phyloP scores from a whole-genome alignment of 768 basidiomycete genomes.

The Tylopilus sp. region DNA sequence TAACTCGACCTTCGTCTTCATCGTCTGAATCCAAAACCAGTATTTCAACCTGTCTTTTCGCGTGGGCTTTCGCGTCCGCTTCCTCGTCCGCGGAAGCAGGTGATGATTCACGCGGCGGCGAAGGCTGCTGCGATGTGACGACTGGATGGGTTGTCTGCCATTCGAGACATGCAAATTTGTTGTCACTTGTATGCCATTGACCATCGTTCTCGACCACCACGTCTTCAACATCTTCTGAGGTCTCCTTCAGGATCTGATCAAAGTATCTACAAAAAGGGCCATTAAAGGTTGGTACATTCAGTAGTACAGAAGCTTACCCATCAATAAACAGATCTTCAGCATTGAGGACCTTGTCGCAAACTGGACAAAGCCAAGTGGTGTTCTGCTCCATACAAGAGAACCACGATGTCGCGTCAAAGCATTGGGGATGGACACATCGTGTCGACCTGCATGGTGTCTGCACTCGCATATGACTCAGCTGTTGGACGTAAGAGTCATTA shows the following conservation, averaged over 20 bases:
- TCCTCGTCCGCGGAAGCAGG: slow-evolving; percentile 29
- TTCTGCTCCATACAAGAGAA: slow-evolving; percentile 94
- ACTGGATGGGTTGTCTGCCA: slow-evolving; percentile 64
- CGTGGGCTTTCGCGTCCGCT: slow-evolving; percentile 37
- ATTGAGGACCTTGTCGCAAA: slow-evolving; percentile 79
- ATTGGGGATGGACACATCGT: slow-evolving; percentile 87
- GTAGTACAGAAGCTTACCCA: slow-evolving; percentile 52
- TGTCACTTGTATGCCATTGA: slow-evolving; percentile 92
- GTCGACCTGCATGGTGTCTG: slow-evolving; percentile 80
- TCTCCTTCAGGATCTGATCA: slow-evolving; percentile 74
- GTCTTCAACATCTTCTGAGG: slow-evolving; percentile 80
- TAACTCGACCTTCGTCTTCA: slow-evolving; percentile 73
- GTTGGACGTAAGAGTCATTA: slow-evolving; percentile 5
- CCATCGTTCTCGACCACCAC: slow-evolving; percentile 93
- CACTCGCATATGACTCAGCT: slow-evolving; percentile 88
- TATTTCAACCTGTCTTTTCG: slow-evolving; percentile 54
- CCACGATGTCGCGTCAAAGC: slow-evolving; percentile 95
- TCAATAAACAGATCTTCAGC: slow-evolving; percentile 86
- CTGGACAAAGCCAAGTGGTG: slow-evolving; percentile 93
- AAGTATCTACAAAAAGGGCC: slow-evolving; percentile 62
- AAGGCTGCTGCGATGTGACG: slow-evolving; percentile 18
- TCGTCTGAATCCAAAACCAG: slow-evolving; percentile 71
- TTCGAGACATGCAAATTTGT: slow-evolving; percentile 69
- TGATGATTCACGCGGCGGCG: slow-evolving; percentile 30
- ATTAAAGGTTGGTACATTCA: background rate